phyloP scores from a whole-genome alignment of 2,329 filamentous ascomycete genomes.

The Aspergillus candidus region DNA sequence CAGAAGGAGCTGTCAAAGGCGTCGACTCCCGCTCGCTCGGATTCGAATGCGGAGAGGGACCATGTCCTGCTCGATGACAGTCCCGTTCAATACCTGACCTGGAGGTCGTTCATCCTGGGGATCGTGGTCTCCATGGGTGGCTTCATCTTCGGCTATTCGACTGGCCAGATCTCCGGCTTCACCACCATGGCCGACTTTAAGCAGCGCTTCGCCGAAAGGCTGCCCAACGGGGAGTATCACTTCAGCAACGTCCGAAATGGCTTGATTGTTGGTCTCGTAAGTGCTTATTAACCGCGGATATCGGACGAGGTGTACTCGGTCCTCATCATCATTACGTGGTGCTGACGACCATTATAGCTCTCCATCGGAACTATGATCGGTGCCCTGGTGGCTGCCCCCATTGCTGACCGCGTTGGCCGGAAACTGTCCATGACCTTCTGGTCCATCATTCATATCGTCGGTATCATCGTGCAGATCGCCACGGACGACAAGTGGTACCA shows the following conservation, averaged over 20 bases:
- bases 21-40: slow-evolving; percentile 27
- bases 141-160: slow-evolving; percentile 43
- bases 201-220: slow-evolving; percentile 33
- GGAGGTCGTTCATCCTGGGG: slow-evolving; percentile 39
- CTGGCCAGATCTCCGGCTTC: slow-evolving; percentile 43
- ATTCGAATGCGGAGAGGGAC: slow-evolving; percentile 31
- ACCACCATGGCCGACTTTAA: slow-evolving; percentile 44
- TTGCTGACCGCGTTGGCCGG: slow-evolving; percentile 42
- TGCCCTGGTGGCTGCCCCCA: slow-evolving; percentile 38
- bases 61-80: slow-evolving; percentile 33
- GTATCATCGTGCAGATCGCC: slow-evolving; percentile 44
- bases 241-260: slow-evolving; percentile 43
- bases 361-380: slow-evolving; percentile 42
- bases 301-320: no score
- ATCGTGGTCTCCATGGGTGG: slow-evolving; percentile 45
- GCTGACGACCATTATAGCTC: slow-evolving; percentile 26
- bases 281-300: slow-evolving; percentile 5
- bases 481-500: slow-evolving; percentile 39
- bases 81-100: slow-evolving; percentile 39
- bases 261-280: slow-evolving; percentile 41
- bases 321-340: no score
- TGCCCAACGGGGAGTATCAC: slow-evolving; percentile 26
- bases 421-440: slow-evolving; percentile 42
- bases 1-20: slow-evolving; percentile 29
- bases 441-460: slow-evolving; percentile 41